These are phyloP conservation scores for Fusarium sp. DNA, from an alignment of 2,329 filamentous ascomycete species.

Conservation along the genomic window DNA sequence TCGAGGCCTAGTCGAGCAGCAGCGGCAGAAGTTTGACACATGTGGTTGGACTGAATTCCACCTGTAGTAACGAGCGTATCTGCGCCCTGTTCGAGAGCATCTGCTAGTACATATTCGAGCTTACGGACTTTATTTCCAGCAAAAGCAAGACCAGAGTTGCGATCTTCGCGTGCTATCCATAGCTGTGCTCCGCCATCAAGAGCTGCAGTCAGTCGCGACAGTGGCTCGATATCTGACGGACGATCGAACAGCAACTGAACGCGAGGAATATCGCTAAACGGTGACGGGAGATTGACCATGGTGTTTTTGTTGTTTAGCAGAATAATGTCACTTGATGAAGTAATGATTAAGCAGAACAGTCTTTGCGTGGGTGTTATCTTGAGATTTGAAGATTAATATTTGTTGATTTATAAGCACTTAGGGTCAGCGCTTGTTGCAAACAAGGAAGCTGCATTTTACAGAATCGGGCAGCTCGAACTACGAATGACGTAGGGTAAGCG, in stretches of 20 bases:
- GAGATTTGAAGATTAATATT: background rate
- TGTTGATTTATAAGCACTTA: slow-evolving; percentile 24
- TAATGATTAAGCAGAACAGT: background rate
- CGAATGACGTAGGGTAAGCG: background rate
- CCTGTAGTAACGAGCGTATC: slow-evolving; percentile 36
- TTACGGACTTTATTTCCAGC: slow-evolving; percentile 37
- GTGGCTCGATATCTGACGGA: slow-evolving; percentile 26
- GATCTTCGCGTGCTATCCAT: slow-evolving; percentile 35
- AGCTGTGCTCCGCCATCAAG: background rate
- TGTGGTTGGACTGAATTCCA: slow-evolving; percentile 35
- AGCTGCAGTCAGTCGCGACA: slow-evolving; percentile 19
- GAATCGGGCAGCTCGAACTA: background rate
- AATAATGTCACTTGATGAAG: background rate
- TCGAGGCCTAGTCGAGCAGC: slow-evolving; percentile 30
- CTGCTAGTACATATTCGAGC: slow-evolving; percentile 35
- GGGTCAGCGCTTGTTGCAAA: background rate
- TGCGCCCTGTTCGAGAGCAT: slow-evolving; percentile 26
- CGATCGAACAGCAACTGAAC: slow-evolving; percentile 31
- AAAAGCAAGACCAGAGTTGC: slow-evolving; percentile 40
- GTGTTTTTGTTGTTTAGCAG: background rate
- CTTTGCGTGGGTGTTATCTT: too few species aligned
- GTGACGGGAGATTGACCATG: slow-evolving; percentile 21
- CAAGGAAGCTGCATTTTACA: too few species aligned
- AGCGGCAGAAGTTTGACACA: slow-evolving; percentile 38
- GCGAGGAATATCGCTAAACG: slow-evolving; percentile 24